phyloP scores from a whole-genome alignment of 1,284 basidiomycete species.

The Coniferiporia weirii region DNA sequence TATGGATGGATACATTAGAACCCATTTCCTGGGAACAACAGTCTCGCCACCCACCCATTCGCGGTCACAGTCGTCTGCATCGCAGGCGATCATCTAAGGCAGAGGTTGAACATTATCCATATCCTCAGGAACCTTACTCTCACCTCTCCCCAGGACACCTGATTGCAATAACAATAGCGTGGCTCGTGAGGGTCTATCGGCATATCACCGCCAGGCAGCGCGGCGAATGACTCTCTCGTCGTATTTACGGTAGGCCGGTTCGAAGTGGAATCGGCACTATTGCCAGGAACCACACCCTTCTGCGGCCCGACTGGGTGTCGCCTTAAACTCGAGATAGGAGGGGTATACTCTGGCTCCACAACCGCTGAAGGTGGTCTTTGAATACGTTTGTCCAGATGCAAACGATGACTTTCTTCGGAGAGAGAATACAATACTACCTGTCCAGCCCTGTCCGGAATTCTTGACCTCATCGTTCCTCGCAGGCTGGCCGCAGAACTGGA shows the following conservation, averaged over 20 bases:
- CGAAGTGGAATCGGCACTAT: not conserved
- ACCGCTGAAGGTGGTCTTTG: not conserved
- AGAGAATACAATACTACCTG: not conserved
- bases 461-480: not conserved
- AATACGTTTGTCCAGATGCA: not conserved
- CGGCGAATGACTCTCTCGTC: not conserved
- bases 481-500: not conserved
- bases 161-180: conserved; percentile 73
- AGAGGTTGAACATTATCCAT: not conserved
- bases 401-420: not conserved
- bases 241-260: not conserved
- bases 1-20: conserved; percentile 26
- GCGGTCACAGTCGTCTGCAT: conserved; percentile 55
- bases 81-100: conserved; percentile 78
- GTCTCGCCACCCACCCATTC: conserved; percentile 63
- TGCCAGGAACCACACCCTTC: not conserved
- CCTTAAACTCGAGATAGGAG: not conserved
- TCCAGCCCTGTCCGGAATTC: not conserved
- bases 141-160: conserved; percentile 72
- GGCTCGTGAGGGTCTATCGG: conserved; percentile 38
- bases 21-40: not conserved
- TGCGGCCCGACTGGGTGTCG: not conserved
- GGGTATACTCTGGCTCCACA: not conserved
- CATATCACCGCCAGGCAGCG: conserved; percentile 16
- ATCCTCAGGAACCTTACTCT: conserved; percentile 4